Evolutionary conservation across 768 basidiomycete genomes (phyloP), one percentile per base, ranked within the genome.

Genomic region (Suillus cothurnatus): DNA sequence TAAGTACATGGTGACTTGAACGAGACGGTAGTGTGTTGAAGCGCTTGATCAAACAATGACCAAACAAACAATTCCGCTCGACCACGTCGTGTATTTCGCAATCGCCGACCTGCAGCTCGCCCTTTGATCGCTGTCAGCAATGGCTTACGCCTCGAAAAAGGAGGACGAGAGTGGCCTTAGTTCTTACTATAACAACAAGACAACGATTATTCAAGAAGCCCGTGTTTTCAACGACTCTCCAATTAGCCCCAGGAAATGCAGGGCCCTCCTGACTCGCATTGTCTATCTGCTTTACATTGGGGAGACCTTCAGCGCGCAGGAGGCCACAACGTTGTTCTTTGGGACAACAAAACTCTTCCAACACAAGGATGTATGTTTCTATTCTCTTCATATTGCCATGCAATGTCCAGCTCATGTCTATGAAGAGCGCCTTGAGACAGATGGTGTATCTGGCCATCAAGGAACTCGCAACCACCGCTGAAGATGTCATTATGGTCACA

Each of bases 401-500:
- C 17, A 58, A 17, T 50, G 49, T 12, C 43, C 61, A 71, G 52
- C 67, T 63, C 64, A 67, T 68, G 34, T 43, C 56, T 59, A 43
- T 61, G 61, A 78, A 98, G 96, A 91, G 90, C 72, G 96, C 96
- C 12, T 83, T 99, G 67, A 89, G 97, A 64, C 97, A 99, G 78
- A 96, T 95, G 82, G 96, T 99, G 31, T 99, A 99, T 81, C 85
- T 99, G 66, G 93, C 97, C 61, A 98, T 99, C 82, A 99, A 99
- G 82, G 97, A 99, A 78, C 85, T 99, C 14, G 91, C 95, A 34
- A 89, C 87, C 41, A 91, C 92, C n/a, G 94, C 97, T 19, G 95
- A 99, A 78, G 97, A 99, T 82, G 95, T 99, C 34, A 97, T 99
- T 71, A 99, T 99, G 95, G 96, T 98, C 67, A 99, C 97, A 12